Percentiles rank a stretch among this genome's conserved stretches.
Conservation (phyloP, 208 protist species). For the Vickermania ingenoplastis region DNA sequence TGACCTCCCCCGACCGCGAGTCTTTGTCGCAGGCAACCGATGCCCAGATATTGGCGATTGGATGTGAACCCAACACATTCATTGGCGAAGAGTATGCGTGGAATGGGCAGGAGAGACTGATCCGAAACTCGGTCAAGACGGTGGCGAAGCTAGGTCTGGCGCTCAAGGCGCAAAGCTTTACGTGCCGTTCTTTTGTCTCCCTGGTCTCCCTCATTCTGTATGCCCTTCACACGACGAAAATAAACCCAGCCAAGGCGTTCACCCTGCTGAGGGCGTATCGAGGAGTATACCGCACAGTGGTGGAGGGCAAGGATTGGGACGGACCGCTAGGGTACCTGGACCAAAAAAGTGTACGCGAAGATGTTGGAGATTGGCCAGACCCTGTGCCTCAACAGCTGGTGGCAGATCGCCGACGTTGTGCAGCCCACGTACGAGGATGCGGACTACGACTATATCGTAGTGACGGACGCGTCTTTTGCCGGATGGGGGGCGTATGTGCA, state of each 20-base stretch:
- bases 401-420: neutral
- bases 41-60: neutral
- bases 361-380: neutral
- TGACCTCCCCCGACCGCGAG: neutral
- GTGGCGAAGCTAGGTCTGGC: constrained; percentile 1
- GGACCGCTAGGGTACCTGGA: neutral
- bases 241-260: constrained; percentile 1
- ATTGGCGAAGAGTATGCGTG: neutral
- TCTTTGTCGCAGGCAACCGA: neutral
- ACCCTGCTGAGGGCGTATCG: neutral
- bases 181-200: constrained; percentile 1
- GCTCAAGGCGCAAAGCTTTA: neutral
- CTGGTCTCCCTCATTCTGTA: neutral
- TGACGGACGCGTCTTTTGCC: neutral
- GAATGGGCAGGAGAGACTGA: neutral
- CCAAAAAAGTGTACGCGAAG: neutral
- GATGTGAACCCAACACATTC: neutral
- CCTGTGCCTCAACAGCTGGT: neutral
- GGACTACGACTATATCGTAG: constrained; percentile 3
- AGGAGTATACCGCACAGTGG: neutral
- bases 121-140: constrained; percentile 1
- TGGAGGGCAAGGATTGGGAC: neutral
- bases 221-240: constrained; percentile 1
- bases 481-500: neutral
- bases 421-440: neutral